phyloP scores from a whole-genome alignment of 768 basidiomycete genomes.

The Macrolepiota fuliginosa region DNA sequence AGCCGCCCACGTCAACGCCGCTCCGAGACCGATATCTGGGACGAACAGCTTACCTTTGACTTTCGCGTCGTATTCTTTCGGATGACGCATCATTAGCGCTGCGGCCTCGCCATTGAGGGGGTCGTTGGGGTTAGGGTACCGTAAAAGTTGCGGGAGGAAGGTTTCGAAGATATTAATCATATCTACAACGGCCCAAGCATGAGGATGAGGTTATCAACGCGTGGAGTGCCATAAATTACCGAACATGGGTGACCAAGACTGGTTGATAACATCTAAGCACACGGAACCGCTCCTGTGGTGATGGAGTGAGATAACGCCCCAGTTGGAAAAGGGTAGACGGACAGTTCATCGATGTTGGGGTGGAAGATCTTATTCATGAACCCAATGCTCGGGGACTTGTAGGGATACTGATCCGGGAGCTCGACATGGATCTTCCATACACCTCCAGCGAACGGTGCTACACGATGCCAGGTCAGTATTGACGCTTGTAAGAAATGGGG shows the following conservation, averaged over 20 bases:
- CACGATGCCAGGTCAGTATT: slow-evolving; percentile 8
- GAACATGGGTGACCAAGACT: slow-evolving; percentile 99
- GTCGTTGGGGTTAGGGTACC: slow-evolving; percentile 98
- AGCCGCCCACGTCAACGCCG: background rate
- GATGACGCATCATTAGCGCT: slow-evolving; percentile 94
- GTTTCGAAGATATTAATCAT: slow-evolving; percentile 99
- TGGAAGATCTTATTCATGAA: slow-evolving; percentile 99
- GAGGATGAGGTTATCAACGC: background rate
- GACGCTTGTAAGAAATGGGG: background rate
- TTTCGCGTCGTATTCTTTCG: slow-evolving; percentile 91
- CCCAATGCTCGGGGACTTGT: slow-evolving; percentile 97
- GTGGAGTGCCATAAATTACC: slow-evolving; percentile 49
- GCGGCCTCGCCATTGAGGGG: slow-evolving; percentile 98
- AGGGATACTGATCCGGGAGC: slow-evolving; percentile 97
- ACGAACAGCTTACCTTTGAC: slow-evolving; percentile 68
- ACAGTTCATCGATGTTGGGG: slow-evolving; percentile 99
- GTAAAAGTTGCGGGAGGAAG: slow-evolving; percentile 93
- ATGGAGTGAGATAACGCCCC: slow-evolving; percentile 5
- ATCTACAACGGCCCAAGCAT: slow-evolving; percentile 45
- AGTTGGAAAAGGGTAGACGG: slow-evolving; percentile 31
- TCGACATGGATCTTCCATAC: slow-evolving; percentile 99
- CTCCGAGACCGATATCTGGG: background rate
- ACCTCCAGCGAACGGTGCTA: slow-evolving; percentile 96
- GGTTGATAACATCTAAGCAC: slow-evolving; percentile 97
- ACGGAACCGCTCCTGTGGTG: slow-evolving; percentile 86